These are phyloP conservation scores for Lagerstroemia speciosa DNA, from an alignment of 345 rosid species.

Conservation along the genomic window DNA sequence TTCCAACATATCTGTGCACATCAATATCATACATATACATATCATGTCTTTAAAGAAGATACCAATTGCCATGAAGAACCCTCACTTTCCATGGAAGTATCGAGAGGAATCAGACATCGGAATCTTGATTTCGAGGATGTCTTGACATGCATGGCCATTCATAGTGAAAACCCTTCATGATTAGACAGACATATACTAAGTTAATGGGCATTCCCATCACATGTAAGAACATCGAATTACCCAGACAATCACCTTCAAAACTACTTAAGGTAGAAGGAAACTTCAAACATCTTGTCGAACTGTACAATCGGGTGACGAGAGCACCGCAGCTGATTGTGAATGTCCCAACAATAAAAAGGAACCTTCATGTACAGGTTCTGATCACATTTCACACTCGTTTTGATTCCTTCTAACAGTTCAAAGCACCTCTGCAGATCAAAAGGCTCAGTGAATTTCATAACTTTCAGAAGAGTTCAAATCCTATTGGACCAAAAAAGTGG, in stretches of 20 bases:
- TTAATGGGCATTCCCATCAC: too few species aligned
- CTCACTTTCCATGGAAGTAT: not conserved
- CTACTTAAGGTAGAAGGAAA: not conserved
- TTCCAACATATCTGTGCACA: not conserved
- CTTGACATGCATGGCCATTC: too few species aligned
- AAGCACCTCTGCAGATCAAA: not conserved
- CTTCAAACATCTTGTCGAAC: not conserved
- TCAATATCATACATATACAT: too few species aligned
- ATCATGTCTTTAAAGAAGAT: not conserved
- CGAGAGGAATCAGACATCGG: not conserved
- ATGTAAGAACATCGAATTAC: too few species aligned
- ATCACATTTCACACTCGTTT: too few species aligned
- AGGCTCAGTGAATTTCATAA: not conserved
- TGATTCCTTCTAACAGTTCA: not conserved
- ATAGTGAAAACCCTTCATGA: too few species aligned
- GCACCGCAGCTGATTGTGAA: too few species aligned
- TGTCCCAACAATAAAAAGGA: not conserved
- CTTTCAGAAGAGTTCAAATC: not conserved
- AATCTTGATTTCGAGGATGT: too few species aligned
- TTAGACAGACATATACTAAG: too few species aligned
- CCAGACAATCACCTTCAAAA: too few species aligned
- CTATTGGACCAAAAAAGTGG: not conserved
- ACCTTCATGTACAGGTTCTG: too few species aligned
- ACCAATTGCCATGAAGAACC: not conserved
- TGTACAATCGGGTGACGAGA: not conserved